Evolutionary conservation across 2,329 filamentous ascomycete genomes (phyloP).

Genomic region (Rosellinia necatrix): DNA sequence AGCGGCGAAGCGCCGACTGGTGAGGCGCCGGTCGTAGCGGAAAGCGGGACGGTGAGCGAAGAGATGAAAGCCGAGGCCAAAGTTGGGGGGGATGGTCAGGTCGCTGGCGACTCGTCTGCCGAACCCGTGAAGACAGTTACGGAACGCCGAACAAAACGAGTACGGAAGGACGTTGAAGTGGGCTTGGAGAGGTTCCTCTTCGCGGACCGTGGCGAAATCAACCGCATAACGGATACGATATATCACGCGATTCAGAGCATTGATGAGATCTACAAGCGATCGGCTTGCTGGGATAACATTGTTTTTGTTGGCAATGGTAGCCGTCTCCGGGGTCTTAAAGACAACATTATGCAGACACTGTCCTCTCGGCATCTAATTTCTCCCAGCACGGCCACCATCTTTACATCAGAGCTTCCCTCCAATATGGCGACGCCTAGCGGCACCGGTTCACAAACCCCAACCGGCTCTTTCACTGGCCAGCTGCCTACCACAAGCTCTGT

Average conservation of each 20-base stretch:
- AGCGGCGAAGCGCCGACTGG: constrained; percentile 20
- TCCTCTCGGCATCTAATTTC: constrained; percentile 85
- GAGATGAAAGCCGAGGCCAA: constrained; percentile 30
- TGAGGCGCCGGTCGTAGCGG: constrained; percentile 27
- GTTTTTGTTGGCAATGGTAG: constrained; percentile 90
- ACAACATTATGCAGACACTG: constrained; percentile 82
- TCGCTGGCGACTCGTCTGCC: constrained; percentile 29
- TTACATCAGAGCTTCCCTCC: constrained; percentile 94
- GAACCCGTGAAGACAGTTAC: constrained; percentile 40
- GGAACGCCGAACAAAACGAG: constrained; percentile 57
- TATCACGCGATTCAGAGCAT: constrained; percentile 83
- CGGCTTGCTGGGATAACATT: constrained; percentile 87
- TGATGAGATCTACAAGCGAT: constrained; percentile 81
- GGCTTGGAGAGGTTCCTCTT: constrained; percentile 76
- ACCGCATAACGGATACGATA: constrained; percentile 81
- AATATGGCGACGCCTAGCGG: constrained; percentile 89
- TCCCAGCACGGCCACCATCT: constrained; percentile 91
- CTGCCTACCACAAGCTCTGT: constrained; percentile 60
- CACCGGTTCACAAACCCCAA: constrained; percentile 90
- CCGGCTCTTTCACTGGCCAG: constrained; percentile 62
- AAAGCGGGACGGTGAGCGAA: constrained; percentile 26
- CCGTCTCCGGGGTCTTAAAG: constrained; percentile 76
- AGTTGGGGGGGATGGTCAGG: constrained; percentile 23
- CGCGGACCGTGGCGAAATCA: constrained; percentile 72
- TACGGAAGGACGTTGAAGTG: constrained; percentile 73